Evolutionary conservation across 768 basidiomycete species (phyloP).

Genomic region (Stropharia rugosoannulata): DNA sequence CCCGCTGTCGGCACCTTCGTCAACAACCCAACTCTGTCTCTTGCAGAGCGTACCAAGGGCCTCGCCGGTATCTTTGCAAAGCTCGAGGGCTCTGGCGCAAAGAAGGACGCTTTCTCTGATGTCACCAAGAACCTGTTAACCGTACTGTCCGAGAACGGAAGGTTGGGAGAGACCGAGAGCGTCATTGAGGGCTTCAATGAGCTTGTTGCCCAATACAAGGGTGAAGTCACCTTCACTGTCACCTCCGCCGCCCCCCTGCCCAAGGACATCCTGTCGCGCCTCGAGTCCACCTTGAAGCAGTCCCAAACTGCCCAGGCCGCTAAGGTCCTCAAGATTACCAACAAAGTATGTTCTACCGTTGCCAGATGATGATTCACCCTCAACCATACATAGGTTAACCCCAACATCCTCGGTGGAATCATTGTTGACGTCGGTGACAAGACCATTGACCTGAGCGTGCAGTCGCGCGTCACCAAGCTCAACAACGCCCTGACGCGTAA

Average conservation of each 20-base stretch:
- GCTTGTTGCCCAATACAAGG: constrained; percentile 85
- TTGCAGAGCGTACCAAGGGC: constrained; percentile 68
- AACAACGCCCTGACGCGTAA: constrained; percentile 84
- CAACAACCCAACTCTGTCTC: constrained; percentile 87
- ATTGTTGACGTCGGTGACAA: constrained; percentile 98
- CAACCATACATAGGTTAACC: constrained; percentile 67
- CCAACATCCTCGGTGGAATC: constrained; percentile 86
- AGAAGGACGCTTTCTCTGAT: constrained; percentile 78
- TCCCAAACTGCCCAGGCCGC: constrained; percentile 84
- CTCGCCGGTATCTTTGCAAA: constrained; percentile 68
- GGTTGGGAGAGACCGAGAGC: constrained; percentile 78
- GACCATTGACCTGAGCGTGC: constrained; percentile 94
- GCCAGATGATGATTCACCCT: background rate
- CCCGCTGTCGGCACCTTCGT: constrained; percentile 73
- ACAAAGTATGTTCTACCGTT: constrained; percentile 63
- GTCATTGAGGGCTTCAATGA: constrained; percentile 92
- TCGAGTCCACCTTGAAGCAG: constrained; percentile 86
- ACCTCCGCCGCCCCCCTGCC: constrained; percentile 84
- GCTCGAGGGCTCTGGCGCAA: constrained; percentile 56
- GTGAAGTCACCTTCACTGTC: constrained; percentile 90
- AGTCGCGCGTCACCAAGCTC: constrained; percentile 91
- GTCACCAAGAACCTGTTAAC: constrained; percentile 90
- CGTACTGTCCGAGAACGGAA: constrained; percentile 91
- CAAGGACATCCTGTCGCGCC: constrained; percentile 68
- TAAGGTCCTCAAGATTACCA: constrained; percentile 85